Base-by-base conservation (phyloP, 2,329 filamentous ascomycete species). In the Plectosphaerella cucumerina region DNA sequence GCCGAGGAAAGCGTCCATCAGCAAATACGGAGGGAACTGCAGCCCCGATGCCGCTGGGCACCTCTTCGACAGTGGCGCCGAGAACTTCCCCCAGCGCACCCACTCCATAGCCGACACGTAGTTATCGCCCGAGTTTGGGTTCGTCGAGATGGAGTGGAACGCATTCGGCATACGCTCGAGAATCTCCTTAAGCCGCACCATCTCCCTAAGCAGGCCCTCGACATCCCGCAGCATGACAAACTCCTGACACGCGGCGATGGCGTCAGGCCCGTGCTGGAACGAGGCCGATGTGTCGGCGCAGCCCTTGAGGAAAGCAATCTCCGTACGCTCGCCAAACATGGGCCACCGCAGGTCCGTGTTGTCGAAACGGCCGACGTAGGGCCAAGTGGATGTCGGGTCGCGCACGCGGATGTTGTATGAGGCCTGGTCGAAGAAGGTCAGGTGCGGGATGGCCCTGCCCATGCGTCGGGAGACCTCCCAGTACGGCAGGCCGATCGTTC, bases 1-100 rank as follows among this genome's bases (percentile, higher is more conserved):
- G 0, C 75, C 76, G 4, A 80, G 65, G 53, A 81, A 80, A 0
- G 76, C 77, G 57, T 80, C 76, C 76, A 80, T 78, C 4, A 80
- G 66, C 0, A 80, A 65, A 49, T 74, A 80, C 0, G 77, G 75
- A 0, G 76, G 75, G 44, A 80, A 80, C 47, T 80, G 73, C 0
- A 80, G 60, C 0, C 76, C 76, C 0, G 74, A 78, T 1, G 76
- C 72, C 2, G 76, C 77, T 0, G 77, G 76, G 3, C 73, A 75
- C 9, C 76, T 62, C 52, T 71, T 76, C 0, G 75, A 79, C 0
- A 80, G 58, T 1, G 76, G 76, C 0, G 77, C 68, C 0, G 72
- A 76, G 57, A 80, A 80, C 53, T 77, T 74, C 3, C 64, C 75
- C 74, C 74, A 77, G 18, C 73, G 68, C n/a, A 76, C 68, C 73